Percentiles rank a stretch among this genome's conserved stretches.
Evolutionary conservation across 2,329 filamentous ascomycete species (phyloP).

Genomic region (Myriangium duriaei): DNA sequence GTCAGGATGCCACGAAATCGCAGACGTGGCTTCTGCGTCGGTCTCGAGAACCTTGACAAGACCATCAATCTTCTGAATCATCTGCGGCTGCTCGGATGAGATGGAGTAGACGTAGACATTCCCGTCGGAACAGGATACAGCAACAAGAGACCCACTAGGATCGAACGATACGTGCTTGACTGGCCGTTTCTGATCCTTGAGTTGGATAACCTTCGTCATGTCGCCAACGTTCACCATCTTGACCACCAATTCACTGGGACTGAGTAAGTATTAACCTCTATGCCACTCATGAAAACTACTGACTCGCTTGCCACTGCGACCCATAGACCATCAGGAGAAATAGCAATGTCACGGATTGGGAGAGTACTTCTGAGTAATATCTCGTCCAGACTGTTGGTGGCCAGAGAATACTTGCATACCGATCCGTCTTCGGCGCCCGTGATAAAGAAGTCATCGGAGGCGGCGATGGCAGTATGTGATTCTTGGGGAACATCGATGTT

Average conservation of each 20-base stretch:
- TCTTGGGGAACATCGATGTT: slow-evolving; percentile 89
- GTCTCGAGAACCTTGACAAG: slow-evolving; percentile 68
- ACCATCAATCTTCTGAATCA: slow-evolving; percentile 75
- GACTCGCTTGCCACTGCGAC: slow-evolving; percentile 90
- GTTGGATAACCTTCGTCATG: slow-evolving; percentile 59
- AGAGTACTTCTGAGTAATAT: slow-evolving; percentile 75
- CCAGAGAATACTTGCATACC: slow-evolving; percentile 85
- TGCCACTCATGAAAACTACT: slow-evolving; percentile 23
- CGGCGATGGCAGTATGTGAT: slow-evolving; percentile 66
- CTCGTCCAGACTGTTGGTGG: slow-evolving; percentile 60
- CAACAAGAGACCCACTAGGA: slow-evolving; percentile 58
- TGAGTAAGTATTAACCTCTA: slow-evolving; percentile 17
- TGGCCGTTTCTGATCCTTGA: slow-evolving; percentile 75
- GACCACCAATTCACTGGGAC: slow-evolving; percentile 68
- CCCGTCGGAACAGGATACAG: slow-evolving; percentile 80
- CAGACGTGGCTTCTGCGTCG: slow-evolving; percentile 62
- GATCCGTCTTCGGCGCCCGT: slow-evolving; percentile 88
- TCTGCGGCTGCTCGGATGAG: slow-evolving; percentile 61
- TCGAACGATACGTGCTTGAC: slow-evolving; percentile 90
- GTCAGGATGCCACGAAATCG: slow-evolving; percentile 83
- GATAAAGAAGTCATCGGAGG: slow-evolving; percentile 71
- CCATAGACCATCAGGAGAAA: slow-evolving; percentile 75
- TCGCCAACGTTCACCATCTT: slow-evolving; percentile 78
- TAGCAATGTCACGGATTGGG: slow-evolving; percentile 71
- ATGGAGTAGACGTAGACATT: slow-evolving; percentile 83